Conservation (phyloP, 768 basidiomycete species). For the Rubroboletus pulcherrimus region DNA sequence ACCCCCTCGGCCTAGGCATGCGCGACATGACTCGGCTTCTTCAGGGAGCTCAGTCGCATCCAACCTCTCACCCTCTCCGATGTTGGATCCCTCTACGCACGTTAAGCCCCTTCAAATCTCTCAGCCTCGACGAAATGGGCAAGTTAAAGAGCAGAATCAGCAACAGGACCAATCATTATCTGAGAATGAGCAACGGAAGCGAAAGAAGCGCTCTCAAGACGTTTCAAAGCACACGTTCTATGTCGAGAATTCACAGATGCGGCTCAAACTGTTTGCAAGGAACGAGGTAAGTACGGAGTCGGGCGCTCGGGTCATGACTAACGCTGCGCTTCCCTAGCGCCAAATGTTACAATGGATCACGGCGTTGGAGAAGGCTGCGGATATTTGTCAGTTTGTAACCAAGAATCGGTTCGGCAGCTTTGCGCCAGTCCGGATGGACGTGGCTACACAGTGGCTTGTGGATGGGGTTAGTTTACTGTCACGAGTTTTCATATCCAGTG, state of each 20-base stretch:
- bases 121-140: conserved; percentile 13
- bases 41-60: conserved; percentile 39
- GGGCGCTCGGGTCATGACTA: neutral
- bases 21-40: conserved; percentile 18
- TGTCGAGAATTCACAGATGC: conserved; percentile 86
- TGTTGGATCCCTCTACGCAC: conserved; percentile 82
- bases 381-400: conserved; percentile 71
- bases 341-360: conserved; percentile 99
- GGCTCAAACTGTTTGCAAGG: conserved; percentile 79
- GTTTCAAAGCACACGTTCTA: conserved; percentile 95
- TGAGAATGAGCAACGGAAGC: conserved; percentile 42
- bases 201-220: conserved; percentile 48
- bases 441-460: conserved; percentile 96
- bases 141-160: conserved; percentile 14
- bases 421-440: conserved; percentile 88
- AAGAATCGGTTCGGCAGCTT: conserved; percentile 91
- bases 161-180: conserved; percentile 13
- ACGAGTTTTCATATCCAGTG: neutral
- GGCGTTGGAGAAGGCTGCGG: conserved; percentile 76
- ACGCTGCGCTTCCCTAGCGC: conserved; percentile 43
- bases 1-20: neutral
- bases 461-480: conserved; percentile 68
- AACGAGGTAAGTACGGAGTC: conserved; percentile 57
- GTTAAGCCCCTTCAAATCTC: conserved; percentile 46
- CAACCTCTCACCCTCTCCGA: conserved; percentile 43